A percentile compares a stretch with the other conserved stretches of the same genome.
These are phyloP conservation scores for Pseudonitzschia multiseries DNA, from an alignment of 108 stramenopile species.

Conservation along the genomic window DNA sequence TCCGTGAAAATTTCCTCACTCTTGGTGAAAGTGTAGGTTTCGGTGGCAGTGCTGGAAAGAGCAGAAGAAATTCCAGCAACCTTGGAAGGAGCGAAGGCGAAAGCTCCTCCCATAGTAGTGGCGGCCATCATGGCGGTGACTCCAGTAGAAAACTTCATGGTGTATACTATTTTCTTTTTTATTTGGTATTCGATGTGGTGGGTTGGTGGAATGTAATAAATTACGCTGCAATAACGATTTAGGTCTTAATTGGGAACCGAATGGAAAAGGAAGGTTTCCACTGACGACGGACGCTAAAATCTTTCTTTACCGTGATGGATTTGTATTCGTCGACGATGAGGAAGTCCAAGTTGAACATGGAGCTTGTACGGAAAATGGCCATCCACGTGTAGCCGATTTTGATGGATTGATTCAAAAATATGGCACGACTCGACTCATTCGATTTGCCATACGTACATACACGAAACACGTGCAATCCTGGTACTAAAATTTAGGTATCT, in stretches of 20 bases:
- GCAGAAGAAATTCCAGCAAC: slow-evolving; percentile 24
- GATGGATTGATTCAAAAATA: background rate
- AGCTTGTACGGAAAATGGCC: background rate
- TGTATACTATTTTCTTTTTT: background rate
- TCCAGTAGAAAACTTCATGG: slow-evolving; percentile 72
- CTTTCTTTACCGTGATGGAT: background rate
- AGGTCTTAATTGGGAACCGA: background rate
- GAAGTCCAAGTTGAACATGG: slow-evolving; percentile 8
- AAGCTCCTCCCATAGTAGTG: slow-evolving; percentile 40
- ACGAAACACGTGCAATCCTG: too few relatives aligned
- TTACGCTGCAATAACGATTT: background rate
- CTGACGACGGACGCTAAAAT: background rate
- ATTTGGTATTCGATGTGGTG: background rate
- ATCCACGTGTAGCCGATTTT: slow-evolving; percentile 7
- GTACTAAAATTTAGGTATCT: too few relatives aligned
- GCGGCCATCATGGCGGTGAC: slow-evolving; percentile 53
- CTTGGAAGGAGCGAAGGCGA: slow-evolving; percentile 60
- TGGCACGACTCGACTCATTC: background rate
- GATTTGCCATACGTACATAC: background rate
- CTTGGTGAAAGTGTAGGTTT: slow-evolving; percentile 80
- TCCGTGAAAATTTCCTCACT: slow-evolving; percentile 87
- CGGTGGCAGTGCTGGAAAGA: slow-evolving; percentile 31
- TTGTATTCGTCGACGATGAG: slow-evolving; percentile 2
- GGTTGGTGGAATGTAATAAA: too few relatives aligned
- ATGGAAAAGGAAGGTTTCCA: background rate